These are phyloP conservation scores for Fusarium newnesense DNA, from an alignment of 2,329 filamentous ascomycete genomes.

Conservation along the genomic window DNA sequence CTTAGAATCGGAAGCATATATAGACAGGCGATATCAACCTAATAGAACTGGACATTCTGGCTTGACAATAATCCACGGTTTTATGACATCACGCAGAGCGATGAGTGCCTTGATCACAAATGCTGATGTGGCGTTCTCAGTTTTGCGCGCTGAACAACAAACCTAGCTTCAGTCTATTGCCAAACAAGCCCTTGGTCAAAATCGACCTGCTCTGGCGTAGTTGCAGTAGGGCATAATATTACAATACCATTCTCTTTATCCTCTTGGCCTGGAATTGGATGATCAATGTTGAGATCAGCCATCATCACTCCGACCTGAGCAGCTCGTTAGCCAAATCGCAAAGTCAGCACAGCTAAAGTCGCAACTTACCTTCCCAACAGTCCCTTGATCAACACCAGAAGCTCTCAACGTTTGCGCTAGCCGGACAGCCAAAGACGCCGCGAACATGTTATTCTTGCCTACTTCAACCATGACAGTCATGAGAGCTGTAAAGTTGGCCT, in stretches of 20 bases:
- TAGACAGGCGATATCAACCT: not conserved
- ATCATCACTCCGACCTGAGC: slow-evolving; percentile 6
- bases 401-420: slow-evolving; percentile 73
- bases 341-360: fast-evolving
- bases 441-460: slow-evolving; percentile 46
- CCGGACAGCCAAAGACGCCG: slow-evolving; percentile 65
- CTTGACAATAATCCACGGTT: fast-evolving
- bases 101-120: not conserved
- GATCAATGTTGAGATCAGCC: slow-evolving; percentile 8
- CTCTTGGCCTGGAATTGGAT: slow-evolving; percentile 22
- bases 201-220: not conserved
- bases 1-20: not conserved
- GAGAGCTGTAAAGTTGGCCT: slow-evolving; percentile 74
- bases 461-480: slow-evolving; percentile 62
- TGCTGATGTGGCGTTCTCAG: not conserved
- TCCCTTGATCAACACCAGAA: slow-evolving; percentile 15
- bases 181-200: not conserved
- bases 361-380: slow-evolving; percentile 18
- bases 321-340: not conserved
- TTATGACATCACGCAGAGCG: fast-evolving
- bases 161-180: not conserved
- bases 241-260: slow-evolving; percentile 27
- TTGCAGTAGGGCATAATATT: slow-evolving; percentile 14
- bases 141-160: too few relatives aligned
- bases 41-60: not conserved